Conservation (phyloP, 148 eudicot genomes). For the Silene uniflora region DNA sequence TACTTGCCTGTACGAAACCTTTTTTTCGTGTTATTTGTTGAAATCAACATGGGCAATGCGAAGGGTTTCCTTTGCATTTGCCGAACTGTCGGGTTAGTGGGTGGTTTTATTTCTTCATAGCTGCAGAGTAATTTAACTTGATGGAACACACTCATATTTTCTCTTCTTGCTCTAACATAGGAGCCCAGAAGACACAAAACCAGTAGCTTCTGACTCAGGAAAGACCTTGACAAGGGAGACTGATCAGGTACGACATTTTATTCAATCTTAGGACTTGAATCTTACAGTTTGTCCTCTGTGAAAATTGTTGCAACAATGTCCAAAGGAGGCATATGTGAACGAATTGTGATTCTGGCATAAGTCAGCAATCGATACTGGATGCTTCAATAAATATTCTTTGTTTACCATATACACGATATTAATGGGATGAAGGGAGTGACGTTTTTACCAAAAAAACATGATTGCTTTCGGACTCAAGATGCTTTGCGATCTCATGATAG, state of each 20-base stretch:
- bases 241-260: constrained; percentile 29
- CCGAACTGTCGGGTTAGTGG: not conserved
- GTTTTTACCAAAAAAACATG: not conserved
- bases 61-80: constrained; percentile 7
- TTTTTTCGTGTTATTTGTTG: not conserved
- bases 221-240: constrained; percentile 25
- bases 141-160: constrained; percentile 2
- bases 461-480: not conserved
- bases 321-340: not conserved
- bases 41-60: not conserved
- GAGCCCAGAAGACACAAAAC: constrained; percentile 28
- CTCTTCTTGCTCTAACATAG: constrained; percentile 22
- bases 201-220: constrained; percentile 27
- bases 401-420: no score
- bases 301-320: not conserved
- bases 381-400: no score
- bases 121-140: not conserved
- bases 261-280: constrained; percentile 8
- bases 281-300: not conserved
- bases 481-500: not conserved
- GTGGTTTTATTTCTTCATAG: not conserved
- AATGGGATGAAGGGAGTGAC: not conserved
- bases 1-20: not conserved
- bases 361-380: not conserved
- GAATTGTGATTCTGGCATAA: not conserved